These are phyloP conservation scores for Ephemerocybe angulata DNA, from an alignment of 768 basidiomycete genomes.

Conservation along the genomic window DNA sequence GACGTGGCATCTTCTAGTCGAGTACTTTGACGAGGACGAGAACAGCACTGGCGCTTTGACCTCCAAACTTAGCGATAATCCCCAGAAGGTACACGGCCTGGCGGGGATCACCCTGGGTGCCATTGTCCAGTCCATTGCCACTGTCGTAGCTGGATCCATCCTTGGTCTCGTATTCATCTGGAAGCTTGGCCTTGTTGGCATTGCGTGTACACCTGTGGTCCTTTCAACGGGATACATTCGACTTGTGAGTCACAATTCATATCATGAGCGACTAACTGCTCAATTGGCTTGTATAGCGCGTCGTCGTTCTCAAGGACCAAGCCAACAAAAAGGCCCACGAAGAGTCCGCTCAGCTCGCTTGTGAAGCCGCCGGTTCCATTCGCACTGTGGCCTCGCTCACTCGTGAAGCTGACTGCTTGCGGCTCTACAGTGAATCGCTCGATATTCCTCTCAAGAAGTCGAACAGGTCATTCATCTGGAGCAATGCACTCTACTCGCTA, in stretches of 20 bases:
- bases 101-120: constrained; percentile 78
- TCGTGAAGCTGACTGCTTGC: constrained; percentile 83
- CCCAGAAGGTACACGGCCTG: constrained; percentile 75
- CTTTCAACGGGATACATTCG: constrained; percentile 80
- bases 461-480: too few species aligned
- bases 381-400: too few species aligned
- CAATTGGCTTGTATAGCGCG: constrained; percentile 91
- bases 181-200: constrained; percentile 70
- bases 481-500: too few species aligned
- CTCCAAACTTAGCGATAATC: too few species aligned
- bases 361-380: too few species aligned
- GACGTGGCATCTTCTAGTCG: constrained; percentile 37
- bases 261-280: constrained; percentile 37
- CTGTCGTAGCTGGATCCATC: constrained; percentile 57
- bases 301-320: too few species aligned
- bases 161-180: constrained; percentile 66
- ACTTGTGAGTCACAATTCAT: constrained; percentile 42
- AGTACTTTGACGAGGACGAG: constrained; percentile 76
- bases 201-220: constrained; percentile 64
- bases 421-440: too few species aligned
- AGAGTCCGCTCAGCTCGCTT: too few species aligned
- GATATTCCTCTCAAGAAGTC: too few species aligned
- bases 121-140: constrained; percentile 64
- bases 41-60: constrained; percentile 75
- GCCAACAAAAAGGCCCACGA: too few species aligned